Percentiles rank a stretch among this genome's conserved stretches.
Evolutionary conservation across 768 basidiomycete genomes (phyloP).

Genomic region (Dictyophora rubrovolvata): DNA sequence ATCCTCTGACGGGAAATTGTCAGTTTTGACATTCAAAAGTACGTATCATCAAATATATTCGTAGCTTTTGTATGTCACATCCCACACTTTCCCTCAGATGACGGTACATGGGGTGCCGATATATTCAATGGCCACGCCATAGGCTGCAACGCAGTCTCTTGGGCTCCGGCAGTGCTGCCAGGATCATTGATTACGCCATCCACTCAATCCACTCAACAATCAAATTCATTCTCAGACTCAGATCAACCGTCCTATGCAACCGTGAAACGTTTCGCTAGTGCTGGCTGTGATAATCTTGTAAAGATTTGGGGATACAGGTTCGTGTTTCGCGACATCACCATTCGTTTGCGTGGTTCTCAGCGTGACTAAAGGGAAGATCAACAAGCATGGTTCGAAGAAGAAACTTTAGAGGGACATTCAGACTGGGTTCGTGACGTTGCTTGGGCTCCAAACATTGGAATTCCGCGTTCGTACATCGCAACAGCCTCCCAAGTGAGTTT

Average conservation of each 20-base stretch:
- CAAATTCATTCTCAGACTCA: conserved; percentile 28
- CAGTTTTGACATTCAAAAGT: conserved; percentile 96
- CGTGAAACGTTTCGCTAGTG: conserved; percentile 89
- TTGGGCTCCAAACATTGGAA: conserved; percentile 95
- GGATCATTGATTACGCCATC: conserved; percentile 74
- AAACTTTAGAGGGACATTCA: conserved; percentile 37
- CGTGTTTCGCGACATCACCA: not conserved
- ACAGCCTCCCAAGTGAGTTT: conserved; percentile 74
- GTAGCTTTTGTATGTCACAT: not conserved
- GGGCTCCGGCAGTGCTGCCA: conserved; percentile 87
- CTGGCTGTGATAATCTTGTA: conserved; percentile 88
- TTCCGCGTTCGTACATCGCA: conserved; percentile 91
- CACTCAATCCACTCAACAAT: conserved; percentile 24
- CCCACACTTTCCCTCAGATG: conserved; percentile 42
- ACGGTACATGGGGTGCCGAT: conserved; percentile 92
- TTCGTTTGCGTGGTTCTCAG: not conserved
- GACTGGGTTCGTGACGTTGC: conserved; percentile 29
- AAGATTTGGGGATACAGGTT: conserved; percentile 10
- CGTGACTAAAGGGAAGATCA: conserved; percentile 43
- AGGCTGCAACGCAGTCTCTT: conserved; percentile 94
- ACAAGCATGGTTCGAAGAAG: conserved; percentile 15
- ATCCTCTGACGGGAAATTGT: conserved; percentile 93
- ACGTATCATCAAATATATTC: conserved; percentile 17
- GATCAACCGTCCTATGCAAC: conserved; percentile 33
- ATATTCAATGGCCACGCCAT: conserved; percentile 95